Base-by-base conservation (phyloP, 768 basidiomycete genomes). In the Tulasnella sp. region DNA sequence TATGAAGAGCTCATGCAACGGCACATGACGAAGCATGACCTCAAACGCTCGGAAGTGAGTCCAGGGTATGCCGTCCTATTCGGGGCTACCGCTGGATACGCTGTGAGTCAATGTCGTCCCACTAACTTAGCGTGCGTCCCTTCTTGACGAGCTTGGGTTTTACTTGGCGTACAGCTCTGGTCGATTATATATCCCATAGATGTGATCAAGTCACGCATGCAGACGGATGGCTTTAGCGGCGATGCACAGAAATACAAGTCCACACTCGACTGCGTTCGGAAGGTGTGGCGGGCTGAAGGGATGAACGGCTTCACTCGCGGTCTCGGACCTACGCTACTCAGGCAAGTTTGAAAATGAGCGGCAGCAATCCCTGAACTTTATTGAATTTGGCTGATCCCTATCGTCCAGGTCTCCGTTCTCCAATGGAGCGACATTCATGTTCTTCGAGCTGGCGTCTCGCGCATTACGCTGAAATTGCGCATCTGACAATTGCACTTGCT, bases 401-500 rank as follows among this genome's bases (percentile, higher is more conserved):
- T 17, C 29, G 46, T 62, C 17, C 54, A 92, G 90, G 66, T 92
- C 90, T 2, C 93, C 92, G 0, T 94, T 96, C 66, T 93, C 93
- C 10, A 98, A 97, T 65, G 94, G 92, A 19, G 91, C 91, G 1
- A 98, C 94, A 0, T 98, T 97, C 78, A 80, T 94, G 59, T 92
- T 90, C 0, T 97, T 92, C 66, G 94, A 98, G 75, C 77, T 97
- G 73, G 90, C 89, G 45, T 91, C 82, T 72, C 79, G 92, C 50
- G 68, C 68, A 7, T 63, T 74, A 62, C n/a, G 29, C 24, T 59
- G 34, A 53, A 34, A 52, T 5, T 25, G n/a, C 4, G 24, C 57
- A 59, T 22, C 7, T n/a, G 19, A n/a, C n/a, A n/a, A n/a, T n/a
- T n/a, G n/a, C n/a, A 43, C 12, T 48, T 5, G n/a, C 19, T 7